Conservation (phyloP, 768 basidiomycete species). For the Leccinum imitatum region DNA sequence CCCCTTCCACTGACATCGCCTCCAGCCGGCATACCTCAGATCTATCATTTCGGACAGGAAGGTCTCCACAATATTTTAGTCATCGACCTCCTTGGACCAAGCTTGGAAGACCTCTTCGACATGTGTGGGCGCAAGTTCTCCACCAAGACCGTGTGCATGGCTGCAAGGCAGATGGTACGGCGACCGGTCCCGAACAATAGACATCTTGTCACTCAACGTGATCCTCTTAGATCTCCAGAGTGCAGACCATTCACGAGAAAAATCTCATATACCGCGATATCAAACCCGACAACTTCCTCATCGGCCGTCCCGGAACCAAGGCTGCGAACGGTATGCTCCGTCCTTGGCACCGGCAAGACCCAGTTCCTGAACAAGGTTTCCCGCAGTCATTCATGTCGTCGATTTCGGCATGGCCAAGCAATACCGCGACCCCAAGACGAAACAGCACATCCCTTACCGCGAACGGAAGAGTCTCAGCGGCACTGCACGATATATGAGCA, state of each 20-base stretch:
- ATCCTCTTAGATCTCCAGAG: conserved; percentile 72
- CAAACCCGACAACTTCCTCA: conserved; percentile 99
- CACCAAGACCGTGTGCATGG: conserved; percentile 98
- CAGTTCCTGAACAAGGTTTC: not conserved
- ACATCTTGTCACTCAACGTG: conserved; percentile 5
- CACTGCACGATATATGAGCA: conserved; percentile 99
- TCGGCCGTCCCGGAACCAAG: conserved; percentile 93
- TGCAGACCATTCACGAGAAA: conserved; percentile 99
- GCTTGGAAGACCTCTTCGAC: conserved; percentile 96
- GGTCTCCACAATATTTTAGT: conserved; percentile 98
- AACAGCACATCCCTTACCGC: conserved; percentile 98
- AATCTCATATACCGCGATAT: conserved; percentile 99
- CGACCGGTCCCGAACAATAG: not conserved
- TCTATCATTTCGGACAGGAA: conserved; percentile 99
- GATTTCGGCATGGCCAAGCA: conserved; percentile 99
- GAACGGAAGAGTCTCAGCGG: conserved; percentile 97
- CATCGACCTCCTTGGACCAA: conserved; percentile 96
- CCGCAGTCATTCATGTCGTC: conserved; percentile 82
- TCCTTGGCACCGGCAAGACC: not conserved
- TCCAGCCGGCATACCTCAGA: conserved; percentile 94
- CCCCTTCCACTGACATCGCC: conserved; percentile 18
- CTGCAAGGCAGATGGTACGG: conserved; percentile 92
- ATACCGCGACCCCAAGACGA: conserved; percentile 98
- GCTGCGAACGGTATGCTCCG: conserved; percentile 64
- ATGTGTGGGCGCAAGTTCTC: conserved; percentile 98